Percentiles rank a stretch among this genome's conserved stretches.
Evolutionary conservation across 2,329 filamentous ascomycete genomes (phyloP).

Genomic region (Aschersonia sp.): DNA sequence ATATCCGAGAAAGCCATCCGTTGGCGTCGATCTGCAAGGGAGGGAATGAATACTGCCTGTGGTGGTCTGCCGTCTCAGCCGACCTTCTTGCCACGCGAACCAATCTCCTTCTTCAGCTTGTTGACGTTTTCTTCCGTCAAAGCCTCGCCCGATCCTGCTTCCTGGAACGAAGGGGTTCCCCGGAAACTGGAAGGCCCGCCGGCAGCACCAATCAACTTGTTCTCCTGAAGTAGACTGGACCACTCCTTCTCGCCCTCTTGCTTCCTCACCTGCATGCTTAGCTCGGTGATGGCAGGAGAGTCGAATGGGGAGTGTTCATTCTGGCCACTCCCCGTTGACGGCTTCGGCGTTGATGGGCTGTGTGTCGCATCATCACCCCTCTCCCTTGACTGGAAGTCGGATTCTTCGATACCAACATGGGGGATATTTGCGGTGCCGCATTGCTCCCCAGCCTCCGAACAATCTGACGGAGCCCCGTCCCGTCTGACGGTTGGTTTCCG

Average conservation of each 20-base stretch:
- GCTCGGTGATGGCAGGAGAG: constrained; percentile 14
- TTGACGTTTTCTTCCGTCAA: constrained; percentile 41
- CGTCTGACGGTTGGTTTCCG: constrained; percentile 10
- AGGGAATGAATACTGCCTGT: too few relatives aligned
- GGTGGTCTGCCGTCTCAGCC: not conserved
- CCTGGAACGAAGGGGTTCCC: constrained; percentile 18
- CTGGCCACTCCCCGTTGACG: constrained; percentile 20
- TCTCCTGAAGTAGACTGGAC: constrained; percentile 29
- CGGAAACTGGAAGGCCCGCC: constrained; percentile 20
- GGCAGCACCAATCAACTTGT: constrained; percentile 31
- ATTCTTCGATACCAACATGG: constrained; percentile 17
- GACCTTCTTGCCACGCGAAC: not conserved
- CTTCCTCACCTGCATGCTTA: constrained; percentile 17
- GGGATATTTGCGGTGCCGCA: constrained; percentile 28
- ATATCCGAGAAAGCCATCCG: too few relatives aligned
- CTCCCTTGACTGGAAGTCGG: constrained; percentile 5
- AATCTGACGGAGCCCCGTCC: constrained; percentile 21
- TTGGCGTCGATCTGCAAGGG: too few relatives aligned
- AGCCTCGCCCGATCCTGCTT: constrained; percentile 22
- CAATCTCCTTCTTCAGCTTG: constrained; percentile 24
- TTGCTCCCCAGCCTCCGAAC: constrained; percentile 28
- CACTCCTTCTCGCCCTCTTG: constrained; percentile 24
- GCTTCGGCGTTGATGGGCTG: constrained; percentile 24
- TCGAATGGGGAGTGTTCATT: constrained; percentile 29
- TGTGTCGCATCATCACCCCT: constrained; percentile 14